Conservation (phyloP, 2,329 filamentous ascomycete genomes). For the Achaetomium macrosporum region DNA sequence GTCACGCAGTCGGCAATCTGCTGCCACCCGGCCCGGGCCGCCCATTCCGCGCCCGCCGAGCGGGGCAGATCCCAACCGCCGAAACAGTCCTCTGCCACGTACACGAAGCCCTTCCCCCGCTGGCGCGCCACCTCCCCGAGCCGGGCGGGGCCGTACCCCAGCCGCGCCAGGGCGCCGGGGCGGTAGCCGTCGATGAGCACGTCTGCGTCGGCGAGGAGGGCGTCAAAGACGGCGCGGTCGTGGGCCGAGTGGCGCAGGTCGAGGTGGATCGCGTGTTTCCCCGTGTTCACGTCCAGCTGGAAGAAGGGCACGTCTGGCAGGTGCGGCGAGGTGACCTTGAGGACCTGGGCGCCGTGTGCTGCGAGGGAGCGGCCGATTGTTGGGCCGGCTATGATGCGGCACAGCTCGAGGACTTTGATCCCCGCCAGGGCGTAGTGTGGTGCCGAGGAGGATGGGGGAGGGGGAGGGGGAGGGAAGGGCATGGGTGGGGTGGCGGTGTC, state of each 20-base stretch:
- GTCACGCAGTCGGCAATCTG: slow-evolving; percentile 64
- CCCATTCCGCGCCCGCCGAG: slow-evolving; percentile 49
- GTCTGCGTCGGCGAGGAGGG: slow-evolving; percentile 56
- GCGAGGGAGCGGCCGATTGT: slow-evolving; percentile 64
- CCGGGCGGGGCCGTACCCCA: slow-evolving; percentile 56
- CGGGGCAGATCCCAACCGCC: slow-evolving; percentile 41
- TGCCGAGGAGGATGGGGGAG: slow-evolving; percentile 4
- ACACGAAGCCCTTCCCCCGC: slow-evolving; percentile 58
- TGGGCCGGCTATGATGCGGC: slow-evolving; percentile 71
- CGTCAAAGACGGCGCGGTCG: slow-evolving; percentile 52
- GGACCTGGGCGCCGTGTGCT: slow-evolving; percentile 69
- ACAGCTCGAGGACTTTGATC: slow-evolving; percentile 68
- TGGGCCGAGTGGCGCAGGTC: slow-evolving; percentile 48
- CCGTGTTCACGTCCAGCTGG: slow-evolving; percentile 66
- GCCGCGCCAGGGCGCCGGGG: slow-evolving; percentile 55
- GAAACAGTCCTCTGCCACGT: slow-evolving; percentile 68
- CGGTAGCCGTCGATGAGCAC: slow-evolving; percentile 63
- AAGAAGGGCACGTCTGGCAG: slow-evolving; percentile 69
- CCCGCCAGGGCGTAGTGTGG: slow-evolving; percentile 44
- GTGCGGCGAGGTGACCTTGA: slow-evolving; percentile 63
- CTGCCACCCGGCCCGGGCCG: slow-evolving; percentile 61
- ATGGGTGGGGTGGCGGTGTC: slow-evolving; percentile 45
- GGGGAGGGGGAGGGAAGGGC: slow-evolving; percentile 31
- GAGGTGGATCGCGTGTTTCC: slow-evolving; percentile 61
- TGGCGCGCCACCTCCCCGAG: slow-evolving; percentile 47